These are phyloP conservation scores for Arabis alpina DNA, from an alignment of 345 rosid genomes.

Conservation along the genomic window DNA sequence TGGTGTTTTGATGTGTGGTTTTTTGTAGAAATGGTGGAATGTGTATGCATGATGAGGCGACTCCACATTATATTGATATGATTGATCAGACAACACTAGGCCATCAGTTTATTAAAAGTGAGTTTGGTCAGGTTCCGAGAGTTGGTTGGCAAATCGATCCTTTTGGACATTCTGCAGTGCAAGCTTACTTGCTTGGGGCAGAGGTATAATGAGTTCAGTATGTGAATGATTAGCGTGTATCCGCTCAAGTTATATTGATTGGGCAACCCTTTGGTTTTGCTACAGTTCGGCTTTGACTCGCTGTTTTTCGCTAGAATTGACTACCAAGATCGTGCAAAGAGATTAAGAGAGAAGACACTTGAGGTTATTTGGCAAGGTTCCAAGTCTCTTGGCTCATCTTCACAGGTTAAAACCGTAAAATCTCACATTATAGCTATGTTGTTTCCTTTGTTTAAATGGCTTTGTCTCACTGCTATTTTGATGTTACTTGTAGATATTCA, in stretches of 20 bases:
- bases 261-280: conserved; percentile 30
- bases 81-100: conserved; percentile 97
- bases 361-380: conserved; percentile 95
- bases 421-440: conserved; percentile 16
- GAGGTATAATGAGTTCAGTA: conserved; percentile 56
- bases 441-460: conserved; percentile 11
- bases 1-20: conserved; percentile 15
- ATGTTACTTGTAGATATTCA: conserved; percentile 65
- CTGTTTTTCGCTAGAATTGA: conserved; percentile 94
- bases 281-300: conserved; percentile 93
- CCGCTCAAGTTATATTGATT: conserved; percentile 9
- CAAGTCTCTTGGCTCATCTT: conserved; percentile 85
- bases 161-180: conserved; percentile 94
- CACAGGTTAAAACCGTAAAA: conserved; percentile 62
- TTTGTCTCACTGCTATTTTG: conserved; percentile 20
- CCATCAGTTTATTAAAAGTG: conserved; percentile 74
- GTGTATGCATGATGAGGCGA: conserved; percentile 97
- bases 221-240: conserved; percentile 7
- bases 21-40: conserved; percentile 82
- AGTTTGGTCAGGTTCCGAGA: conserved; percentile 83
- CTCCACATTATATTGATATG: conserved; percentile 88
- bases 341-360: conserved; percentile 76
- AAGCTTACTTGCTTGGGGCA: conserved; percentile 92
- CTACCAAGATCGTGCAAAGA: conserved; percentile 91
- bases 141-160: conserved; percentile 99